Conservation (phyloP, 495 filamentous ascomycete genomes). For the Cladorrhinum samala region DNA sequence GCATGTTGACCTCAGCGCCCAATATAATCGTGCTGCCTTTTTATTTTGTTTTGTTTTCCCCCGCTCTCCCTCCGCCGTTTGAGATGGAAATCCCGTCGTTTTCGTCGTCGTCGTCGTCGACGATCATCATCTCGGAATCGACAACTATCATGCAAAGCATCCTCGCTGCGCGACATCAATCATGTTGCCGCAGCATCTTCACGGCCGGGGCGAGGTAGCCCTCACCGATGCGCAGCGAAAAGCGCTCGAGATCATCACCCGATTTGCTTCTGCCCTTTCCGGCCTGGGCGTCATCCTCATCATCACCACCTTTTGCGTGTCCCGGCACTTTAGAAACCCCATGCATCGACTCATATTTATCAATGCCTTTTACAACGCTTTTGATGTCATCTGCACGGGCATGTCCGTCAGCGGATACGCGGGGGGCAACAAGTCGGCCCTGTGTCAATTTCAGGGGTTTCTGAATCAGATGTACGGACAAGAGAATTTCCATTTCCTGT, state of each 20-base stretch:
- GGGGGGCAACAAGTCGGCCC: slow-evolving; percentile 32
- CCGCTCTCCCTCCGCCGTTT: background rate
- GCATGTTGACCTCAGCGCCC: background rate
- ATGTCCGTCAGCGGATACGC: slow-evolving; percentile 37
- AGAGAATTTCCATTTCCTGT: background rate
- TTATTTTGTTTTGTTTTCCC: background rate
- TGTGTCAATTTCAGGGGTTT: slow-evolving; percentile 46
- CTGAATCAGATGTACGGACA: slow-evolving; percentile 39
- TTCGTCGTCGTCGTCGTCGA: background rate
- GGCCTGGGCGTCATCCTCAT: slow-evolving; percentile 35
- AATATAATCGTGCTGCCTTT: background rate
- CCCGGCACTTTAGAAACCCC: slow-evolving; percentile 40
- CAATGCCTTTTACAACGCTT: slow-evolving; percentile 41
- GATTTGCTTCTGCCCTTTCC: slow-evolving; percentile 35
- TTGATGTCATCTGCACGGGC: slow-evolving; percentile 42
- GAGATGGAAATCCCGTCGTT: too few species aligned
- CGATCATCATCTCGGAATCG: background rate
- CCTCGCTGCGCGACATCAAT: slow-evolving; percentile 1
- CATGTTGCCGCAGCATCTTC: slow-evolving; percentile 6
- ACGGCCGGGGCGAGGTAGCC: slow-evolving; percentile 13
- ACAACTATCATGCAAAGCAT: background rate
- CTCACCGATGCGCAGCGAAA: slow-evolving; percentile 30
- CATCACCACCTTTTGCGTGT: slow-evolving; percentile 33
- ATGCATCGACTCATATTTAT: slow-evolving; percentile 45
- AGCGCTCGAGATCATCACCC: slow-evolving; percentile 30